These are phyloP conservation scores for Syzygium jambos DNA, from an alignment of 345 rosid genomes.

Conservation along the genomic window DNA sequence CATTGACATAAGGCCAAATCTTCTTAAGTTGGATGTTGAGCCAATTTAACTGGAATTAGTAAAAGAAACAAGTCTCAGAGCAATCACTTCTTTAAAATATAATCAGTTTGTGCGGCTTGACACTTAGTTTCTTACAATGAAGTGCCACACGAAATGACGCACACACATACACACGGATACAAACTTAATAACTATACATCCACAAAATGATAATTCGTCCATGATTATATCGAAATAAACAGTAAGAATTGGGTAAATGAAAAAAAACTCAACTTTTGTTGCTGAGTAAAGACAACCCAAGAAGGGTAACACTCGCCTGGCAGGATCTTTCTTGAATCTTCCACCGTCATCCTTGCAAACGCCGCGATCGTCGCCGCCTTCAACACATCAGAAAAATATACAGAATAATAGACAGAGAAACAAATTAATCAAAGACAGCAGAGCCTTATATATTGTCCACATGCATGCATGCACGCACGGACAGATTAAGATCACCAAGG, in stretches of 20 bases:
- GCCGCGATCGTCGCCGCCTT: conserved; percentile 74
- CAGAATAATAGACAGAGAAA: neutral
- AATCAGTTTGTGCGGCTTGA: neutral
- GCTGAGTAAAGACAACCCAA: conserved; percentile 77
- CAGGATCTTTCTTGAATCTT: conserved; percentile 71
- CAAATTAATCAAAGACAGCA: neutral
- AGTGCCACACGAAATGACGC: neutral
- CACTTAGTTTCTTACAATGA: neutral
- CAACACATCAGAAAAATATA: neutral
- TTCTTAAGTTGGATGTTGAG: conserved; percentile 71
- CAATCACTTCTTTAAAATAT: neutral
- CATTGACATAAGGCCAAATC: conserved; percentile 89
- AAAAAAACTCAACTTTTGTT: conserved; percentile 57
- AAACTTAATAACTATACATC: neutral
- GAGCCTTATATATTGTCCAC: neutral
- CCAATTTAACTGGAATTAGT: conserved; percentile 64
- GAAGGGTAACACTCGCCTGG: conserved; percentile 62
- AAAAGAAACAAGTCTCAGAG: neutral
- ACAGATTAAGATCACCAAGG: neutral
- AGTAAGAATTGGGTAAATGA: neutral
- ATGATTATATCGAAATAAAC: neutral
- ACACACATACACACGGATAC: neutral
- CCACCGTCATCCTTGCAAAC: conserved; percentile 83
- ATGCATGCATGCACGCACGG: neutral
- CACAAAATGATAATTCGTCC: neutral